Base-by-base conservation (phyloP, 257 asterid species). In the Mitragyna speciosa region DNA sequence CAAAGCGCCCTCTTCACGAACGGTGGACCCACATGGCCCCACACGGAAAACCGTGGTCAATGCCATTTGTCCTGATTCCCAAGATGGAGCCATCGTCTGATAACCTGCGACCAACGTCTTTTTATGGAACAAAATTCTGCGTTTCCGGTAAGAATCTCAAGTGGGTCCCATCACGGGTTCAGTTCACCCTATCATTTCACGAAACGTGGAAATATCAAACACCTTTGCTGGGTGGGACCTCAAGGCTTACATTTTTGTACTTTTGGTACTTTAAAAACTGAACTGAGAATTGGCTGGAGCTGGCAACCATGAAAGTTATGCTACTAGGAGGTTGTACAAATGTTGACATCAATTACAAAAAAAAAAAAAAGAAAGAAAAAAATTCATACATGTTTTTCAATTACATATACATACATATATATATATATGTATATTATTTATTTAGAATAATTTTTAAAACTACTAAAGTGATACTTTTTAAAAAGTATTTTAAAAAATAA, bases 81-180 rank as follows among this genome's bases (percentile, higher is more conserved):
- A 45, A 20, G 26, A 0, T 5, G 65, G 80, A 1, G 58, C 79
- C 80, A 31, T 24, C 63, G 31, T 36, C 22, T 59, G 82, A 65
- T 64, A 17, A 70, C 83, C 52, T 75, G 70, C 79, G 58, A 52
- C 66, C 65, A 66, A 71, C 71, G 76, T 71, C 59, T 77, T 83
- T 20, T 48, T 47, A 41, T 68, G 67, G n/a, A 33, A 68, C 51
- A 49, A 78, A 63, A 69, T 75, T 72, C 70, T 49, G 52, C 80
- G 61, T 41, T 58, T 76, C 36, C 30, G 20, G 36, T 15, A 41
- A 52, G 85, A 78, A 78, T 66, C 73, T 69, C 45, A 15, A 64
- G 43, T n/a, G 86, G 75, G 77, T 45, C 83, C 83, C 79, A 16
- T 17, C 0, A 3, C 7, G 2, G 73, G 75, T 76, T 22, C 28